Evolutionary conservation across 2,329 filamentous ascomycete species (phyloP), one percentile per base, ranked within the genome.

Genomic region (Hypoxylon sp.): DNA sequence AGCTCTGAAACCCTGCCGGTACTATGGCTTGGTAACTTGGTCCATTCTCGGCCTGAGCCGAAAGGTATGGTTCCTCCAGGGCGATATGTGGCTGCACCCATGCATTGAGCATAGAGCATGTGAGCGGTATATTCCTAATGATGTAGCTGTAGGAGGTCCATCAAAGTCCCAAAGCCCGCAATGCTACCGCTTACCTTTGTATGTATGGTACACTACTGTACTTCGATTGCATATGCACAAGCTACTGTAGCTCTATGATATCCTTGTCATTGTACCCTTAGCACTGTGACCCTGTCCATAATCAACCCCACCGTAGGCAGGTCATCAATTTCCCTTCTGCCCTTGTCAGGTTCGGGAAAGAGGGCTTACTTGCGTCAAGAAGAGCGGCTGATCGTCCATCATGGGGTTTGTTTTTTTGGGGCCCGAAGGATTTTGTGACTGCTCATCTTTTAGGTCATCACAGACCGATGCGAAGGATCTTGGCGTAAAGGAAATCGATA

Each of bases 11-110:
- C 63, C 64, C 59, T 65, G 62, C 55, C 60, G 57, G 59, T 56
- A 59, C 46, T 59, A 64, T 55, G 51, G 21, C 9, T 9, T 25
- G 5, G 9, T 25, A 9, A 45, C 46, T 55, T 57, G 57, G 58
- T 45, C 59, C 57, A 58, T 64, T 48, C 58, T 67, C 64, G 64
- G 64, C 59, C 61, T 65, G 63, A 64, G 63, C 64, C 64, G 64
- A 57, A 51, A 54, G 51, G 46, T 44, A 57, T 46, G 51, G 51
- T 48, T 47, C 45, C 46, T 51, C 50, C 43, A 42, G 43, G 9
- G 5, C 9, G 5, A 27, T 42, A 57, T 34, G 56, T 58, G 59
- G 58, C 58, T 64, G 60, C 59, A 55, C 35, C 36, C 48, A 51
- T 55, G 48, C 57, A 52, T 52, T 38, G 44, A 41, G 35, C 17